Conservation (phyloP, 768 basidiomycete species). For the Phlebiopsis gigantea region DNA sequence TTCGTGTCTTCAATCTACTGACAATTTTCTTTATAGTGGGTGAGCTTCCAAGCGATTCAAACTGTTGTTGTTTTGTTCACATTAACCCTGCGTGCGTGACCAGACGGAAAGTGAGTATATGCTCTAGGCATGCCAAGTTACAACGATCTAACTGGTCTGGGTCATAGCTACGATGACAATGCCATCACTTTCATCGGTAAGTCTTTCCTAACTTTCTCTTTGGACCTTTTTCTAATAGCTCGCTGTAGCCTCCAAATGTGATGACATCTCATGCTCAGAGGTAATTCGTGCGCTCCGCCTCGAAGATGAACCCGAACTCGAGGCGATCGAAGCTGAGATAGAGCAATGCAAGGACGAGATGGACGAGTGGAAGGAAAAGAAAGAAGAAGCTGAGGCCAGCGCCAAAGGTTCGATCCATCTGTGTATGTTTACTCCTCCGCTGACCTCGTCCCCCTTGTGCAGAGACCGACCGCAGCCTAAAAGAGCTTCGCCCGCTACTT, state of each 20-base stretch:
- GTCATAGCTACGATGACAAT: conserved; percentile 46
- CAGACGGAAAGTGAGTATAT: conserved; percentile 51
- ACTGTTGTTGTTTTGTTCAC: background rate
- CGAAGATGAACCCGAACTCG: conserved; percentile 47
- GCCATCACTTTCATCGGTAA: conserved; percentile 59
- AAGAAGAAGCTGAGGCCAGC: conserved; percentile 31
- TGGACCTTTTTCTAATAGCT: background rate
- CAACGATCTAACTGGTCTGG: background rate
- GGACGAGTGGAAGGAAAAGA: conserved; percentile 36
- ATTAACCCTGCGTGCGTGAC: background rate
- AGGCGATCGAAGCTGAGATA: conserved; percentile 45
- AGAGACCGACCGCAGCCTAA: conserved; percentile 38
- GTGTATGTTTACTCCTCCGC: background rate
- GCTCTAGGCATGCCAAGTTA: background rate
- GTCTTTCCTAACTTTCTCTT: conserved; percentile 7
- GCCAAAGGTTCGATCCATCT: conserved; percentile 35
- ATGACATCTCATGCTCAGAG: conserved; percentile 58
- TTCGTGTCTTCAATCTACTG: background rate
- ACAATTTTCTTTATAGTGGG: conserved; percentile 32
- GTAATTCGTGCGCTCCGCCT: conserved; percentile 46
- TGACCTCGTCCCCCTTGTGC: conserved; percentile 8
- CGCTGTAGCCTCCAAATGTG: conserved; percentile 53
- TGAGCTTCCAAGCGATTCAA: conserved; percentile 21
- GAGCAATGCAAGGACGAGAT: conserved; percentile 30
- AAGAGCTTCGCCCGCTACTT: conserved; percentile 31